Conservation (phyloP, 2,329 filamentous ascomycete species). For the Mollisiaceae sp. region DNA sequence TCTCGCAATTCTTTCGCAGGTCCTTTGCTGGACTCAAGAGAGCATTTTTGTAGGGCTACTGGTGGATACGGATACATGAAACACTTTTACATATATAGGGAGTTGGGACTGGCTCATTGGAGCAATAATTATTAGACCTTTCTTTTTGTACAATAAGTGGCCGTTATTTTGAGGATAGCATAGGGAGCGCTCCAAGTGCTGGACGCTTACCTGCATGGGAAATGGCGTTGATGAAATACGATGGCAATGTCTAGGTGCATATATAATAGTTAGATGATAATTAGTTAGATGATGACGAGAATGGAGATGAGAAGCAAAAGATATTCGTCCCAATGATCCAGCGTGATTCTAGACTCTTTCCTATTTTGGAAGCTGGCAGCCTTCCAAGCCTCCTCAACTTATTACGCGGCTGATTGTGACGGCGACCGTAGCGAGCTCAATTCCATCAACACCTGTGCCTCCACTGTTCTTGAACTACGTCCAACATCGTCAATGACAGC, state of each 20-base stretch:
- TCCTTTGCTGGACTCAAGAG: background rate
- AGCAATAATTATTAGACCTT: conserved; percentile 1
- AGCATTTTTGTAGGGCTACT: background rate
- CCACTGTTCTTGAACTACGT: conserved; percentile 23
- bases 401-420: conserved; percentile 28
- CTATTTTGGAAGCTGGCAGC: background rate
- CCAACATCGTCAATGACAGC: conserved; percentile 34
- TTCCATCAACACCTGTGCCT: conserved; percentile 18
- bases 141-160: background rate
- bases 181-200: conserved; percentile 19
- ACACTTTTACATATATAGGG: background rate
- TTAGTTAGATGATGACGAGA: conserved; percentile 7
- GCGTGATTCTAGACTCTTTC: conserved; percentile 1
- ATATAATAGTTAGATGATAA: conserved; percentile 11
- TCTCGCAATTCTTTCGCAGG: background rate
- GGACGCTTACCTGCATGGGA: conserved; percentile 10
- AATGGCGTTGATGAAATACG: conserved; percentile 12
- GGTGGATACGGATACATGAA: background rate
- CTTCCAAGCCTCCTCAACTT: conserved; percentile 3
- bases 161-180: background rate
- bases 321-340: background rate
- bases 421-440: conserved; percentile 31
- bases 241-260: background rate
- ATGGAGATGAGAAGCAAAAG: background rate
- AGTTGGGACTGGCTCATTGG: background rate